A percentile compares a stretch with the other conserved stretches of the same genome.
Conservation (phyloP, 495 filamentous ascomycete species). For the Penicillium steckii region DNA sequence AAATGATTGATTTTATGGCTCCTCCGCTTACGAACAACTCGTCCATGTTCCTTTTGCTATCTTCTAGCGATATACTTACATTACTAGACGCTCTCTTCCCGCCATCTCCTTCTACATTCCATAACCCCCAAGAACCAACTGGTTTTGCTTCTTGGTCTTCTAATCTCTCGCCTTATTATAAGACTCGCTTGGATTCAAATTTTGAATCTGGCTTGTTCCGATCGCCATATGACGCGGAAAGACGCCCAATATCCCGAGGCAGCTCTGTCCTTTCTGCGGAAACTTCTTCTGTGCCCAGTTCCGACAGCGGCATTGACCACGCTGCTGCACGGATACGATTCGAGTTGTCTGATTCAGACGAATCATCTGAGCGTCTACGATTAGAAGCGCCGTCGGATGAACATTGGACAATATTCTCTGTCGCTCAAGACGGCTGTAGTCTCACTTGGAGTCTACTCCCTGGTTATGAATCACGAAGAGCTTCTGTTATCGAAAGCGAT, state of each 20-base stretch:
- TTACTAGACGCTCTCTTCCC: slow-evolving; percentile 46
- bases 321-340: slow-evolving; percentile 45
- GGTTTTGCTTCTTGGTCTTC: slow-evolving; percentile 14
- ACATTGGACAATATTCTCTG: slow-evolving; percentile 63
- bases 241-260: slow-evolving; percentile 17
- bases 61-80: slow-evolving; percentile 37
- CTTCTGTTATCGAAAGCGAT: slow-evolving; percentile 16
- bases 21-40: slow-evolving; percentile 18
- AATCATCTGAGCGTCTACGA: slow-evolving; percentile 30
- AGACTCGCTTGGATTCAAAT: slow-evolving; percentile 11
- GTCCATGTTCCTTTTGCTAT: slow-evolving; percentile 41
- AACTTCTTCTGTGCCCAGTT: slow-evolving; percentile 22
- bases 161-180: slow-evolving; percentile 3
- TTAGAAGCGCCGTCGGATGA: slow-evolving; percentile 43
- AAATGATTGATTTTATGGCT: not conserved
- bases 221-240: slow-evolving; percentile 13
- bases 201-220: slow-evolving; percentile 32
- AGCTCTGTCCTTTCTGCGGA: slow-evolving; percentile 31
- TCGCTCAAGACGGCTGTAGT: slow-evolving; percentile 66
- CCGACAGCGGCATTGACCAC: slow-evolving; percentile 26
- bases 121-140: slow-evolving; percentile 24
- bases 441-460: slow-evolving; percentile 68
- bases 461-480: slow-evolving; percentile 15
- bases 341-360: slow-evolving; percentile 40
- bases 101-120: slow-evolving; percentile 20